Base-by-base conservation (phyloP, 2,329 filamentous ascomycete species). In the Apiospora arundinis region DNA sequence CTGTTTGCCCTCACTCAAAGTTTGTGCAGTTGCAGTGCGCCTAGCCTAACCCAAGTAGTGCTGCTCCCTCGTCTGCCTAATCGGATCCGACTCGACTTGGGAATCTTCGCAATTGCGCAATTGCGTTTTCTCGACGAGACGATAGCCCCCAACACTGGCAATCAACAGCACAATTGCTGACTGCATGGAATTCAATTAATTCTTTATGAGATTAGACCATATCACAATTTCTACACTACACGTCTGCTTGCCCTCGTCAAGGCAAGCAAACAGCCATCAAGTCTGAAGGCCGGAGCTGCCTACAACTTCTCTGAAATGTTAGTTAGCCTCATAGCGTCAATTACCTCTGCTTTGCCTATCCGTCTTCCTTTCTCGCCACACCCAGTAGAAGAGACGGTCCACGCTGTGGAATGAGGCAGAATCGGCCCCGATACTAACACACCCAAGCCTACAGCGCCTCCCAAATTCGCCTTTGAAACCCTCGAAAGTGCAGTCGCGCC, bases 11-110 rank as follows among this genome's bases (percentile, higher is more conserved):
- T 40, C 52, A 18, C 23, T 37, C 32, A 32, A 32, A 32, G 32
- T 32, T 32, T 32, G 6, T 32, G 32, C 32, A 32, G 32, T 32
- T 60, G 52, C 52, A 60, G 52, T 60, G 28, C 28, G 56, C 32
- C 56, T n/a, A 63, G 56, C 56, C 32, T 40, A 63, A n/a, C 56
- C 32, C n/a, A 32, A 32, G 32, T 40, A 63, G 56, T 63, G 25
- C 56, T 32, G 52, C 52, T 63, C 32, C 32, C 32, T 63, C 56
- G 56, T 63, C 56, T 63, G 56, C 56, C 56, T 63, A 63, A 63
- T 63, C 56, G 56, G 56, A 63, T 63, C 32, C 56, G 56, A 63
- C 56, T 32, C 40, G 32, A 32, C 32, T 32, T 32, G 32, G 56
- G 56, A 40, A n/a, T 63, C 28, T 28, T 63, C 56, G 56, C 56